These are phyloP conservation scores for Saccharomycopsis olivae DNA, from an alignment of 805 yeast species.

Conservation along the genomic window DNA sequence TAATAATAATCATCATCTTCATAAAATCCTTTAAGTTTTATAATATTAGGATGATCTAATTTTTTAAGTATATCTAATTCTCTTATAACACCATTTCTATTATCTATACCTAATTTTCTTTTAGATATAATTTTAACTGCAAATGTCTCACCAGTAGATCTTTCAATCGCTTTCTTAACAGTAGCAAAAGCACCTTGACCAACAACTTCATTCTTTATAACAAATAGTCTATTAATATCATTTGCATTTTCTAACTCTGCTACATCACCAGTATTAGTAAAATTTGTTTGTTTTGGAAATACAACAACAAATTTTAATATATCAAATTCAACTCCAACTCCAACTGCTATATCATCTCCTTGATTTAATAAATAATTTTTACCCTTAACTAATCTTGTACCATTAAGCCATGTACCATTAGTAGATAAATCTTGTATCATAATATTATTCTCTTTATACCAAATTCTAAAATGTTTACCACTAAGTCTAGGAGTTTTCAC, in stretches of 20 bases:
- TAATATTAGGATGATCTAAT: constrained; percentile 79
- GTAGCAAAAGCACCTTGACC: constrained; percentile 99
- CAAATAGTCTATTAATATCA: constrained; percentile 62
- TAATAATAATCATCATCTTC: constrained; percentile 77
- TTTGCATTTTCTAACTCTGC: constrained; percentile 11
- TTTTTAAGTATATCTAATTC: constrained; percentile 74
- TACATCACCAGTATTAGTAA: constrained; percentile 20
- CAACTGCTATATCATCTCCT: constrained; percentile 90
- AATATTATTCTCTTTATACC: constrained; percentile 47
- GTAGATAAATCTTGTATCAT: constrained; percentile 60
- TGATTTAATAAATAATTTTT: constrained; percentile 74
- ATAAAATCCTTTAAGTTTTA: constrained; percentile 68
- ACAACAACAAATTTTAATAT: constrained; percentile 38
- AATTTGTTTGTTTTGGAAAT: constrained; percentile 27
- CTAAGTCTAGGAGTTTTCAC: constrained; percentile 56
- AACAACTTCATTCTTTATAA: constrained; percentile 71
- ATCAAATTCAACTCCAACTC: constrained; percentile 73
- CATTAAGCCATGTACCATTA: constrained; percentile 86
- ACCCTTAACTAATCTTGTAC: constrained; percentile 58
- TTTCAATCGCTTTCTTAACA: constrained; percentile 81
- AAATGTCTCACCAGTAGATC: constrained; percentile 72
- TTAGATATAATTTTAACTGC: constrained; percentile 89
- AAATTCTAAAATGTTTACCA: constrained; percentile 61
- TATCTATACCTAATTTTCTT: constrained; percentile 65
- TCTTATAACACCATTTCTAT: constrained; percentile 71